Conservation (phyloP, 2,329 filamentous ascomycete species). For the Paracamarosporium sp. region DNA sequence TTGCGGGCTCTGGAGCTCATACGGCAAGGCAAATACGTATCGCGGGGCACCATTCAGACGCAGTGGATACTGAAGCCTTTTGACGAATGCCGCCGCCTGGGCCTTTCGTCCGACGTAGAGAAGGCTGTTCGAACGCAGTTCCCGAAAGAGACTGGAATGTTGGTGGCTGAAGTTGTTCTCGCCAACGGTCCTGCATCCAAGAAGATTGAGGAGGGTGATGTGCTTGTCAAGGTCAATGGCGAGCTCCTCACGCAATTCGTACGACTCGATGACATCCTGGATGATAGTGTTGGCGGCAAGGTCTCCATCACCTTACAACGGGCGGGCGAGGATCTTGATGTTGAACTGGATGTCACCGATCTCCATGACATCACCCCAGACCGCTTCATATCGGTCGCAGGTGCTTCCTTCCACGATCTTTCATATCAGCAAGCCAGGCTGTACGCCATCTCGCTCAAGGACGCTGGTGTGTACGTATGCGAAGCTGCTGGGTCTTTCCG, state of each 20-base stretch:
- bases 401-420: conserved; percentile 92
- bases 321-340: conserved; percentile 84
- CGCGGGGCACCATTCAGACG: conserved; percentile 96
- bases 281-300: conserved; percentile 81
- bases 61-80: conserved; percentile 98
- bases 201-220: conserved; percentile 92
- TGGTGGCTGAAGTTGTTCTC: conserved; percentile 93
- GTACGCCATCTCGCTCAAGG: conserved; percentile 86
- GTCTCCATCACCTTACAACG: conserved; percentile 85
- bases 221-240: conserved; percentile 90
- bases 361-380: conserved; percentile 95
- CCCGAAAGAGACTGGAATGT: conserved; percentile 93
- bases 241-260: conserved; percentile 94
- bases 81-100: conserved; percentile 91
- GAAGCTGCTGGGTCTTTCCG: conserved; percentile 95
- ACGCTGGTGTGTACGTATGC: conserved; percentile 84
- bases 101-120: conserved; percentile 85
- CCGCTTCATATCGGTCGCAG: conserved; percentile 91
- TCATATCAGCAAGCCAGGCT: conserved; percentile 98
- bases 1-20: conserved; percentile 86
- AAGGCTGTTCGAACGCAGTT: conserved; percentile 81
- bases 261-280: conserved; percentile 86
- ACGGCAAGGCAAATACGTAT: conserved; percentile 74
- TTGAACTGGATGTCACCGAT: conserved; percentile 85
- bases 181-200: conserved; percentile 86